Conservation (phyloP, 495 filamentous ascomycete species). For the Chlorociboria aeruginascens region DNA sequence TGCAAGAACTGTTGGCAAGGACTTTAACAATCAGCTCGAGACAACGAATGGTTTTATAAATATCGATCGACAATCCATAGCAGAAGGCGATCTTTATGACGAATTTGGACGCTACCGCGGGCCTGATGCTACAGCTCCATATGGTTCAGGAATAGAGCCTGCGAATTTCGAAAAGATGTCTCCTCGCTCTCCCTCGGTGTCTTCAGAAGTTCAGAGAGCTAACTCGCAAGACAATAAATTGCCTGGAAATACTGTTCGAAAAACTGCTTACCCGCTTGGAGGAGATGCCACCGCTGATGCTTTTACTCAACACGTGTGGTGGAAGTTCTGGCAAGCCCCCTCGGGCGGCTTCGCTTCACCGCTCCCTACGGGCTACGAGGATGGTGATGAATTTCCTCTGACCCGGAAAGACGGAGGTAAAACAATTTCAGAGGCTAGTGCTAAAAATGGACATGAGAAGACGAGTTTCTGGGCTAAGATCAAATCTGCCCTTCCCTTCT, state of each 20-base stretch:
- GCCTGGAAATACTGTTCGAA: conserved; percentile 13
- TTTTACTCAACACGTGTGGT: conserved; percentile 25
- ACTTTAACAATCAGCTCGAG: conserved; percentile 45
- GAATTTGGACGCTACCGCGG: conserved; percentile 13
- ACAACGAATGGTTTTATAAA: conserved; percentile 42
- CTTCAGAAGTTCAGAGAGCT: background rate
- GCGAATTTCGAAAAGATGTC: background rate
- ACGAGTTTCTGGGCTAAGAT: conserved; percentile 33
- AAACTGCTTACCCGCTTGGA: conserved; percentile 1
- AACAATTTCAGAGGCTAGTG: conserved; percentile 4
- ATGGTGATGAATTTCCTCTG: conserved; percentile 19
- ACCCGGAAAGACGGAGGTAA: conserved; percentile 5
- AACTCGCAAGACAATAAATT: background rate
- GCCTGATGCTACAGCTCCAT: background rate
- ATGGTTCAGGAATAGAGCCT: conserved; percentile 4
- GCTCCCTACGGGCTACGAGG: conserved; percentile 34
- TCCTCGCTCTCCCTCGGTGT: conserved; percentile 2
- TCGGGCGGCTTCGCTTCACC: conserved; percentile 39
- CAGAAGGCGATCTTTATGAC: conserved; percentile 11
- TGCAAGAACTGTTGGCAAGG: conserved; percentile 40
- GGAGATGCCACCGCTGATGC: conserved; percentile 2
- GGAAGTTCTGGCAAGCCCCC: conserved; percentile 43
- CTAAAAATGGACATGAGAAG: conserved; percentile 27
- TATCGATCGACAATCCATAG: conserved; percentile 14
- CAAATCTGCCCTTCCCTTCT: conserved; percentile 29